Conservation (phyloP, 1,284 basidiomycete species). For the Leccinum pachyderme region DNA sequence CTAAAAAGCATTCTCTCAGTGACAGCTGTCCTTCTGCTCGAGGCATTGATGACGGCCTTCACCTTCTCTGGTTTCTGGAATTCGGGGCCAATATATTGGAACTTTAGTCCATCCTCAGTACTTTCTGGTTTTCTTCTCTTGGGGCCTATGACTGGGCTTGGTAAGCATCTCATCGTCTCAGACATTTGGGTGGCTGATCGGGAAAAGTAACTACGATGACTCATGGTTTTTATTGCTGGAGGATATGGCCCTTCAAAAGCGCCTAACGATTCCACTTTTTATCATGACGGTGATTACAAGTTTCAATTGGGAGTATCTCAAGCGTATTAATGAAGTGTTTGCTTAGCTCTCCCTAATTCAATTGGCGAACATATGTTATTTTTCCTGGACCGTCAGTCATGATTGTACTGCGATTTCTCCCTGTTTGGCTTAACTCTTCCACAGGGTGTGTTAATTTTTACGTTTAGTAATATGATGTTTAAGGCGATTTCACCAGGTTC, state of each 20-base stretch:
- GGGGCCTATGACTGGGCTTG: not conserved
- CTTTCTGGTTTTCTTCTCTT: not conserved
- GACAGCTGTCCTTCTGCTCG: not conserved
- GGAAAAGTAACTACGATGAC: not conserved
- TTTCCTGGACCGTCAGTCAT: not conserved
- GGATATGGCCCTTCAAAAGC: not conserved
- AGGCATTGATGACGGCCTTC: not conserved
- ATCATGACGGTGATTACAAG: not conserved
- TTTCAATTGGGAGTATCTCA: not conserved
- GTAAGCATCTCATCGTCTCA: not conserved
- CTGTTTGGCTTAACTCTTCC: not conserved
- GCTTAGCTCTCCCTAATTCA: constrained; percentile 12
- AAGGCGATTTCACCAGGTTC: too few relatives aligned
- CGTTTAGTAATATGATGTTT: not conserved
- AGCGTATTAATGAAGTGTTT: not conserved
- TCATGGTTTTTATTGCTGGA: not conserved
- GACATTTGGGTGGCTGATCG: not conserved
- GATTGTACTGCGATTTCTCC: too few relatives aligned
- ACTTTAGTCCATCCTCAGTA: not conserved
- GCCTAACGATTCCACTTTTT: not conserved
- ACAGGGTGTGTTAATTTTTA: not conserved
- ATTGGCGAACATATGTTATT: constrained; percentile 5
- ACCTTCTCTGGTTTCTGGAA: not conserved
- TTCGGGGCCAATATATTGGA: not conserved
- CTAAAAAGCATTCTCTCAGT: not conserved